Evolutionary conservation across 768 basidiomycete genomes (phyloP), one percentile per base, ranked within the genome.

Genomic region (Guyanaporus albipodus): DNA sequence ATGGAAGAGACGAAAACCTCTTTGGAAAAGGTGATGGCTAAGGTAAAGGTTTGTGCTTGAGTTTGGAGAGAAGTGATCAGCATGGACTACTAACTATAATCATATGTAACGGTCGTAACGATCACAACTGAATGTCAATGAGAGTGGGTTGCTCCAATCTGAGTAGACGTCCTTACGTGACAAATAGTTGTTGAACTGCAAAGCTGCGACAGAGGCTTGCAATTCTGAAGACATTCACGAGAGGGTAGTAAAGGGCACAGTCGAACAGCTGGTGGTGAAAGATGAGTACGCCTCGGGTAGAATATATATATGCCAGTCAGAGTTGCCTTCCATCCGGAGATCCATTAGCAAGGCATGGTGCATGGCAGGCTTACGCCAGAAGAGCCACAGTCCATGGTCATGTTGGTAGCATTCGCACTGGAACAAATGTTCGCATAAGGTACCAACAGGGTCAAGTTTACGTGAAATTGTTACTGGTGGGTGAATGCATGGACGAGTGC

Each of bases 11-110:
- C 2, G 40, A 31, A 11, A 31, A 61, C 52, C 59, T 62, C 59
- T 6, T 36, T 32, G 2, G 51, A 15, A 26, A 62, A 27, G 2
- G 52, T 46, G 11, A 62, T 37, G n/a, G 51, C 60, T 62, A 27
- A 6, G 5, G 32, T 14, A 15, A 19, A 35, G 27, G 15, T 4
- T 8, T 37, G 10, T 24, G 6, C n/a, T 24, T 18, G 5, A 24
- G n/a, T 22, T 31, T 36, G 1, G 6, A 7, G n/a, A 32, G 15
- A 15, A 12, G 2, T 3, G 26, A 33, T 35, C 3, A 26, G 27
- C 17, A 14, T 15, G 22, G 6, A 24, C n/a, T 6, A 50, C 55
- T 41, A 38, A 61, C 59, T 18, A 29, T 55, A 61, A 19, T 60
- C 59, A 43, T 60, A 58, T n/a, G 15, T 2, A 14, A 55, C 33